phyloP scores from a whole-genome alignment of 495 filamentous ascomycete species.

The Penicillium bialowiezense region DNA sequence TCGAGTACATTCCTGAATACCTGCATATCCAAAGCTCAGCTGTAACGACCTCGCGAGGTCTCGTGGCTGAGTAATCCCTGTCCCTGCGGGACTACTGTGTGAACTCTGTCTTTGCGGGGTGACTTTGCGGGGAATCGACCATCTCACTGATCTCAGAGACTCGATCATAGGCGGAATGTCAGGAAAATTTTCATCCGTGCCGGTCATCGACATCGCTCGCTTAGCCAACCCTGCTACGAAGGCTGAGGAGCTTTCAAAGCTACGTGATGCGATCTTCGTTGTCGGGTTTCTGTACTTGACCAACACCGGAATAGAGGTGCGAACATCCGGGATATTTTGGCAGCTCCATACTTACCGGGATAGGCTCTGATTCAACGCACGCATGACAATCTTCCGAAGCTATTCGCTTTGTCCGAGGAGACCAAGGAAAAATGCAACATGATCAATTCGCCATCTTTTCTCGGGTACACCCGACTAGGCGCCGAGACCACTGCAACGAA shows the following conservation, averaged over 20 bases:
- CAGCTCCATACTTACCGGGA: slow-evolving; percentile 1
- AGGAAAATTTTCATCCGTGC: slow-evolving; percentile 65
- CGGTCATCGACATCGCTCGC: slow-evolving; percentile 70
- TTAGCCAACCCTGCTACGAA: slow-evolving; percentile 67
- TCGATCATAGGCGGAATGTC: slow-evolving; percentile 15
- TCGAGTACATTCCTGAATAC: neutral
- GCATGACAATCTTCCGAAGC: slow-evolving; percentile 64
- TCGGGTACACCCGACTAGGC: slow-evolving; percentile 49
- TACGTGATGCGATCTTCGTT: slow-evolving; percentile 79
- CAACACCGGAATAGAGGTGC: slow-evolving; percentile 73
- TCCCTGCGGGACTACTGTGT: neutral
- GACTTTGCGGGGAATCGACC: neutral
- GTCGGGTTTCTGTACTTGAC: slow-evolving; percentile 90
- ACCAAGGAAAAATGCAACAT: slow-evolving; percentile 82
- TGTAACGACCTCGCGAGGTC: no score
- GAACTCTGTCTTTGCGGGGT: slow-evolving; percentile 4
- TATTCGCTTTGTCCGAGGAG: slow-evolving; percentile 76
- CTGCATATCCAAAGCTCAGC: neutral
- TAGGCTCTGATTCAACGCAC: slow-evolving; percentile 66
- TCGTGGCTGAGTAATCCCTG: slow-evolving; percentile 2
- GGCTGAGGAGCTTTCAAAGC: slow-evolving; percentile 62
- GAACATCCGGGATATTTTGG: neutral
- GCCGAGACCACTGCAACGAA: slow-evolving; percentile 45
- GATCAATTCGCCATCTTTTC: slow-evolving; percentile 69
- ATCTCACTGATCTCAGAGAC: neutral